Conservation (phyloP, 2,329 filamentous ascomycete species). For the Epichloe amarillans region DNA sequence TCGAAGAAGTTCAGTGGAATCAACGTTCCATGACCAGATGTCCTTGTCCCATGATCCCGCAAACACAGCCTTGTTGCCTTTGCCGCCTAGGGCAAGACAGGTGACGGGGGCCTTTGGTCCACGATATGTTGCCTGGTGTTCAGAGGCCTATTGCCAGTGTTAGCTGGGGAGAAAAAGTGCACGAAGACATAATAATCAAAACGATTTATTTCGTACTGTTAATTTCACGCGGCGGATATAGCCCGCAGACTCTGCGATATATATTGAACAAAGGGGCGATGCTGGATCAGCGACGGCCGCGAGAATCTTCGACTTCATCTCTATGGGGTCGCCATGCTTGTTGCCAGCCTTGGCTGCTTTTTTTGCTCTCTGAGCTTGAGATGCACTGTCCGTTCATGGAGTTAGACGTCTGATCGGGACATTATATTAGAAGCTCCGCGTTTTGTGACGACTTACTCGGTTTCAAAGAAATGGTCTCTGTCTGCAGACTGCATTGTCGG, state of each 20-base stretch:
- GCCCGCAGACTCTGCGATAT: constrained; percentile 80
- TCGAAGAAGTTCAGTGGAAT: constrained; percentile 37
- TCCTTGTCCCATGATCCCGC: constrained; percentile 92
- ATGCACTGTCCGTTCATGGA: constrained; percentile 24
- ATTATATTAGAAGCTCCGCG: no score
- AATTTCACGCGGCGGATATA: constrained; percentile 51
- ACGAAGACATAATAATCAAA: neutral
- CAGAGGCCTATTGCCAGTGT: constrained; percentile 16
- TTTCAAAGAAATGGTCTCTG: constrained; percentile 81
- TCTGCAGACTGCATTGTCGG: constrained; percentile 56
- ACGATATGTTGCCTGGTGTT: constrained; percentile 37
- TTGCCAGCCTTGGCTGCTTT: constrained; percentile 62
- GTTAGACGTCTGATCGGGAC: no score
- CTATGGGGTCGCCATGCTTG: constrained; percentile 68
- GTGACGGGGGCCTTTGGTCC: constrained; percentile 73
- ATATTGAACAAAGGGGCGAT: constrained; percentile 44
- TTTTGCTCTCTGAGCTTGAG: constrained; percentile 36
- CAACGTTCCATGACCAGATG: constrained; percentile 71
- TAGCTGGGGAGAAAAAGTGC: neutral
- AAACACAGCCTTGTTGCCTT: constrained; percentile 49
- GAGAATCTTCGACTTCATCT: constrained; percentile 74
- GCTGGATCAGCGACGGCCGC: constrained; percentile 57
- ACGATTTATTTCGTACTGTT: constrained; percentile 3
- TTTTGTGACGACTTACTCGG: constrained; percentile 48
- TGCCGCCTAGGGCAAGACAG: constrained; percentile 53